These are phyloP conservation scores for Galerina marginata DNA, from an alignment of 768 basidiomycete species.

Conservation along the genomic window DNA sequence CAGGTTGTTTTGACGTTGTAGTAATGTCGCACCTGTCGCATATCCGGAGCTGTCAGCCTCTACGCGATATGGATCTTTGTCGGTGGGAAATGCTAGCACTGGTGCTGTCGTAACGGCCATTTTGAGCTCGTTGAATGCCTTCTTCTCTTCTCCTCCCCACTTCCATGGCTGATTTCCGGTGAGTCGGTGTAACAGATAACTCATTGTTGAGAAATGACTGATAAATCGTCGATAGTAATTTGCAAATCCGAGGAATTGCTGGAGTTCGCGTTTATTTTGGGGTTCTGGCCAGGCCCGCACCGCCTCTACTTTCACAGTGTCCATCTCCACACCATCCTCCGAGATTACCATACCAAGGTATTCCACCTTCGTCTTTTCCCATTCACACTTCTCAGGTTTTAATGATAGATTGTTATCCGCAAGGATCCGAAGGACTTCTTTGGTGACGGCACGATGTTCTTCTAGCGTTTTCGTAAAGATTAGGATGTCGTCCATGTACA, in stretches of 20 bases:
- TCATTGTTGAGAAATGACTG: slow-evolving; percentile 28
- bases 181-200: slow-evolving; percentile 28
- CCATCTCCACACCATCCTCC: slow-evolving; percentile 12
- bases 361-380: neutral
- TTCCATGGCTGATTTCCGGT: neutral
- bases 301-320: slow-evolving; percentile 21
- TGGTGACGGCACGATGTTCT: slow-evolving; percentile 17
- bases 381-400: slow-evolving; percentile 23
- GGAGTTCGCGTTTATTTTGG: slow-evolving; percentile 31
- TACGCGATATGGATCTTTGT: slow-evolving; percentile 17
- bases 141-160: neutral
- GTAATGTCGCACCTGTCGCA: slow-evolving; percentile 44
- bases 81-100: slow-evolving; percentile 24
- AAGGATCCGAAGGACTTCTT: slow-evolving; percentile 16
- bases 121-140: neutral
- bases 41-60: slow-evolving; percentile 44
- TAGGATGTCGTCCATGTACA: slow-evolving; percentile 30
- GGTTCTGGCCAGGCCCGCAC: slow-evolving; percentile 39
- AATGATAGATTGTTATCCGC: neutral
- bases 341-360: neutral
- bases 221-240: slow-evolving; percentile 27
- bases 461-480: slow-evolving; percentile 28
- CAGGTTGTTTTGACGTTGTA: slow-evolving; percentile 22
- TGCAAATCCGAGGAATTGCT: slow-evolving; percentile 14
- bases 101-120: slow-evolving; percentile 16